Evolutionary conservation across 495 filamentous ascomycete species (phyloP).

Genomic region (Talaromyces ruber): DNA sequence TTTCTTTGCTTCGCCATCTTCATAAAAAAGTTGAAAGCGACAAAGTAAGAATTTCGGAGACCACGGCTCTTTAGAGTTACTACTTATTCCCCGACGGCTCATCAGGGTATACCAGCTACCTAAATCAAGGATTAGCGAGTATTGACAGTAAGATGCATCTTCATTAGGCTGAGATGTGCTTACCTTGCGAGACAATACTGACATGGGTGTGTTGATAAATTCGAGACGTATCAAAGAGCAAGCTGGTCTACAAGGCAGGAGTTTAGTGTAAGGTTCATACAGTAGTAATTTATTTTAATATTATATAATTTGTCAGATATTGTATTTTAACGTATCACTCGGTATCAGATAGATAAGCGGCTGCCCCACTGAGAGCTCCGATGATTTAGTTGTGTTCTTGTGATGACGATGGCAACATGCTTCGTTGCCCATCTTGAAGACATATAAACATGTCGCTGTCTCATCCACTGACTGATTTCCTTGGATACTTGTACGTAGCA

Average conservation of each 20-base stretch:
- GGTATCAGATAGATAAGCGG: background rate
- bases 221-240: background rate
- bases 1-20: conserved; percentile 1
- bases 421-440: background rate
- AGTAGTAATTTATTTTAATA: background rate
- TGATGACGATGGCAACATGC: background rate
- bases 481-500: background rate
- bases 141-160: background rate
- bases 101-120: background rate
- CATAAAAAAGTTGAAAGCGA: background rate
- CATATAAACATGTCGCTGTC: background rate
- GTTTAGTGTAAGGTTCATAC: background rate
- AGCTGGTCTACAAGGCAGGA: background rate
- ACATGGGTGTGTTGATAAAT: background rate
- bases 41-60: too few species aligned
- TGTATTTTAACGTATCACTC: background rate
- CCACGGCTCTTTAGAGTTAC: too few species aligned
- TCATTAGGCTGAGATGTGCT: background rate
- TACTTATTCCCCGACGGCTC: background rate
- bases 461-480: background rate
- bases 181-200: background rate
- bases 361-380: background rate
- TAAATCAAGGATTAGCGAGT: background rate
- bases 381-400: background rate
- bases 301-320: background rate